Base-by-base conservation (phyloP, 176 grass and related monocot genomes). In the Calamus simplicifolius region DNA sequence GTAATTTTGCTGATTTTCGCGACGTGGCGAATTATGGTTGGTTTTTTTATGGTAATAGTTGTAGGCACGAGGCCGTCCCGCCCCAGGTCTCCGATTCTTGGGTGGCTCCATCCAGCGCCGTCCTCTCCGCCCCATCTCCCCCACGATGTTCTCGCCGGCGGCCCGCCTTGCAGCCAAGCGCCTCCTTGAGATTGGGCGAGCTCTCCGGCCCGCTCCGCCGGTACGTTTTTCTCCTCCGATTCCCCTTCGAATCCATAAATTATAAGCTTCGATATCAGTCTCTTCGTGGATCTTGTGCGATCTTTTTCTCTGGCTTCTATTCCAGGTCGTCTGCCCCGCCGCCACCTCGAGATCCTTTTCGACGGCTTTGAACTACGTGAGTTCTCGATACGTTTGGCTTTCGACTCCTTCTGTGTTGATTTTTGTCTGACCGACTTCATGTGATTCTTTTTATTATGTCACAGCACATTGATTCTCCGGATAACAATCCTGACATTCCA, bases 381-480 rank as follows among this genome's bases (percentile, higher is more conserved):
- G 82, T 53, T 15, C 69, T 51, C 21, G 18, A 55, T 56, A 56
- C 4, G 56, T 43, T 43, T 68, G n/a, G 2, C 5, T 5, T 25
- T n/a, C 27, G 51, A 49, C 71, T 16, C 54, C n/a, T 7, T 26
- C 17, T 4, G 28, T 52, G 43, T 48, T 35, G 25, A 61, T 58
- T 50, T 50, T 62, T 15, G 17, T 67, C 29, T 13, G 66, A 69
- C 23, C 6, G 14, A 18, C 62, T 17, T 27, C 19, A 43, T 13
- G 35, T 13, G 35, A 10, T 62, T 80, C 51, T 76, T 73, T 29
- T 81, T 57, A 35, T 52, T 43, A 12, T 14, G 50, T 49, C 2
- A 60, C 16, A 92, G 93, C 93, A 98, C 81, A 57, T 98, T 66
- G 84, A 98, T 76, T 92, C 88, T 43, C 88, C 88, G 23, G 84